These are phyloP conservation scores for Suillus americanus DNA, from an alignment of 768 basidiomycete genomes.

Conservation along the genomic window DNA sequence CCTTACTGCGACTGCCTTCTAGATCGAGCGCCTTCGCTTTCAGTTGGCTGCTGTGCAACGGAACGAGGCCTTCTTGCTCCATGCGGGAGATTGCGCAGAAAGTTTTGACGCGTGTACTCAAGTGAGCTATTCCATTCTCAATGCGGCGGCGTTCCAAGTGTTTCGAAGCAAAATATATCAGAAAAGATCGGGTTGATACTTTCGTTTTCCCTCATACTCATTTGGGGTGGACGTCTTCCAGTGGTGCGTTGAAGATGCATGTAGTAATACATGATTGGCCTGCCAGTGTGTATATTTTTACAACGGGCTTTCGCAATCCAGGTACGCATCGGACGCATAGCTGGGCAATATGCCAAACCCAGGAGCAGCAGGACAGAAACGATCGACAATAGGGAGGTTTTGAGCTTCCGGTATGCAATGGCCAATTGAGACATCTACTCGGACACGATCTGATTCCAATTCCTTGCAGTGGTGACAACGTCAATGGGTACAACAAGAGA, in stretches of 20 bases:
- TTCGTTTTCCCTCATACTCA: slow-evolving; percentile 91
- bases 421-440: neutral
- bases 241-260: slow-evolving; percentile 54
- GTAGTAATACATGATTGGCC: neutral
- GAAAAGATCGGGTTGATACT: slow-evolving; percentile 89
- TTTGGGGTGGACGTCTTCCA: slow-evolving; percentile 93
- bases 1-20: slow-evolving; percentile 15
- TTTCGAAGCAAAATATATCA: slow-evolving; percentile 77
- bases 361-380: slow-evolving; percentile 82
- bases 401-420: slow-evolving; percentile 75
- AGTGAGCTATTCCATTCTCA: slow-evolving; percentile 41
- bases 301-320: slow-evolving; percentile 21
- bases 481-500: slow-evolving; percentile 66
- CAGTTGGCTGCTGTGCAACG: slow-evolving; percentile 79
- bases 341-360: slow-evolving; percentile 96
- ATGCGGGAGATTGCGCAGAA: slow-evolving; percentile 98
- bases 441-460: neutral
- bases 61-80: slow-evolving; percentile 90
- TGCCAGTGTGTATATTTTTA: slow-evolving; percentile 6
- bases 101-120: slow-evolving; percentile 90
- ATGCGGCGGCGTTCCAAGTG: slow-evolving; percentile 13
- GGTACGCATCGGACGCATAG: slow-evolving; percentile 88
- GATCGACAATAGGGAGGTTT: slow-evolving; percentile 70
- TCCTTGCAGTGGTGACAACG: slow-evolving; percentile 81
- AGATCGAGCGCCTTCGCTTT: slow-evolving; percentile 83